Base-by-base conservation (phyloP, 1,284 basidiomycete genomes). In the Tilletia horrida region DNA sequence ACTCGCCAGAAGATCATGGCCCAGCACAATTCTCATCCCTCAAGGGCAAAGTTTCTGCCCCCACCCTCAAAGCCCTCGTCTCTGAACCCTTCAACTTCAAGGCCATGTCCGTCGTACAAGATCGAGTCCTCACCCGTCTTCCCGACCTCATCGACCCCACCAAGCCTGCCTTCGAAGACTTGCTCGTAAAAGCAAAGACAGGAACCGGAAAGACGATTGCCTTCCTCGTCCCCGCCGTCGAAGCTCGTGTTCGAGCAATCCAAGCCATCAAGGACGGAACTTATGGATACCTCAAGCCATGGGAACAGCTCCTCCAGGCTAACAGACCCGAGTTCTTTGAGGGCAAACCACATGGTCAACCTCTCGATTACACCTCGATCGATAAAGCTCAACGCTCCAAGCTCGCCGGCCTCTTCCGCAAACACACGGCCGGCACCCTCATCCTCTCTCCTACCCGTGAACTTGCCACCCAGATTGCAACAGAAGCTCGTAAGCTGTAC, bases 401-500 rank as follows among this genome's bases (percentile, higher is more conserved):
- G 23, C 57, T 78, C 2, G 63, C 50, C 47, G 64, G 72, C 50
- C 69, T 72, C 40, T 75, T 73, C 42, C 74, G 72, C 44, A 73
- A 77, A 57, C 73, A 77, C 65, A 77, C 80, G 29, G 88, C 88
- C 52, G 93, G 94, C 6, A 85, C 90, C 0, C 86, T 98, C 21
- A 87, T 98, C 79, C 88, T 98, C 80, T 92, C 89, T 44, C 95
- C 96, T 1, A 98, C 95, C 0, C 88, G 96, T 69, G 95, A 98
- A 81, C 85, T 96, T 63, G 95, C 95, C 0, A 90, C 89, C 1
- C 94, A 97, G 83, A 97, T 97, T 73, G 93, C 93, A 14, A 88
- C 87, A 45, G 93, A 97, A 82, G 91, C 92, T 0, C 78, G 86
- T 45, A 88, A 88, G 78, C 84, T 94, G 25, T 87, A 88, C 1